Conservation (phyloP, 345 rosid species). For the Populus deltoides region DNA sequence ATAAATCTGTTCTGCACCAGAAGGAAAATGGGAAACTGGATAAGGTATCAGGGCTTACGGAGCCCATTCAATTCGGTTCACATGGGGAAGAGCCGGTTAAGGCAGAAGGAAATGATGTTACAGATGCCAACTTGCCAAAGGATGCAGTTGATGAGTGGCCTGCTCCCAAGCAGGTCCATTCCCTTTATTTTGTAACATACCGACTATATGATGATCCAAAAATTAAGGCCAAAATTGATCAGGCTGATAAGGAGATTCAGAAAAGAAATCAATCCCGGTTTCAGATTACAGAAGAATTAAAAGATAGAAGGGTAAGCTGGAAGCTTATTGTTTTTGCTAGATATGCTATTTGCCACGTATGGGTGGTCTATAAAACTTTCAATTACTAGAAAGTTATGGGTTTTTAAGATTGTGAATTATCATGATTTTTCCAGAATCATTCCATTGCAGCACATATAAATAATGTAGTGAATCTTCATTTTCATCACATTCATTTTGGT, state of each 20-base stretch:
- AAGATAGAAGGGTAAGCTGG: slow-evolving; percentile 57
- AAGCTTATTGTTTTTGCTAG: slow-evolving; percentile 1
- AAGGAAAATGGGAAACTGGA: slow-evolving; percentile 54
- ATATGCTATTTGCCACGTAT: not conserved
- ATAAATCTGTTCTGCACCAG: slow-evolving; percentile 27
- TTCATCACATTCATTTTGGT: not conserved
- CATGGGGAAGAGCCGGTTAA: slow-evolving; percentile 45
- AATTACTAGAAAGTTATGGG: not conserved
- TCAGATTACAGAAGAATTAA: slow-evolving; percentile 42
- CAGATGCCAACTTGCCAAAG: slow-evolving; percentile 47
- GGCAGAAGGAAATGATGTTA: slow-evolving; percentile 42
- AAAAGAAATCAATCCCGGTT: slow-evolving; percentile 42
- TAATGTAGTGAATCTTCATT: not conserved
- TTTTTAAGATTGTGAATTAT: not conserved
- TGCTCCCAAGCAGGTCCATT: slow-evolving; percentile 53
- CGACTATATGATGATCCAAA: slow-evolving; percentile 59
- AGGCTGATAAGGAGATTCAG: slow-evolving; percentile 56
- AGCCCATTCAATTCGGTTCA: slow-evolving; percentile 55
- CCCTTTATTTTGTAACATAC: slow-evolving; percentile 57
- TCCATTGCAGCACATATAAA: not conserved
- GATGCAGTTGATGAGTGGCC: slow-evolving; percentile 88
- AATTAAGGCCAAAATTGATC: slow-evolving; percentile 58
- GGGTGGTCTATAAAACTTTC: not conserved
- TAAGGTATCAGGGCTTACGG: slow-evolving; percentile 34
- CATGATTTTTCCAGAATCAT: not conserved